Percentiles rank a stretch among this genome's conserved stretches.
Evolutionary conservation across 345 rosid species (phyloP).

Genomic region (Anacardium occidentale): DNA sequence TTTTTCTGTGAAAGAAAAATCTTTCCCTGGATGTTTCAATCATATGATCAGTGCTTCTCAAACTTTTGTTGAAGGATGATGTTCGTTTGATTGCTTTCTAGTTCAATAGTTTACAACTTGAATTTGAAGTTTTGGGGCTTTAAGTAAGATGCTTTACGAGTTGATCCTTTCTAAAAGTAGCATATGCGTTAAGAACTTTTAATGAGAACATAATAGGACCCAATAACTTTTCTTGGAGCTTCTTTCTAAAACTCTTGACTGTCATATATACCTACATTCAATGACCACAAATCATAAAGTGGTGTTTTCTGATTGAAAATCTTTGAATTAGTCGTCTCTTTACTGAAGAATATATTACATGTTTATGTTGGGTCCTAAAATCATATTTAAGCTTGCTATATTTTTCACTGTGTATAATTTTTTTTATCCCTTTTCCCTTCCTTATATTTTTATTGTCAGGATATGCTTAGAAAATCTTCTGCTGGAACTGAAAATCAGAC

Average conservation of each 20-base stretch:
- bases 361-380: background rate
- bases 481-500: constrained; percentile 36
- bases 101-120: background rate
- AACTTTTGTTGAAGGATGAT: background rate
- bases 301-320: background rate
- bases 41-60: background rate
- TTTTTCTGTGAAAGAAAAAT: background rate
- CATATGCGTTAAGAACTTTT: background rate
- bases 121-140: background rate
- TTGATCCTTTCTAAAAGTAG: background rate
- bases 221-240: background rate
- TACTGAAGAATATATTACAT: background rate
- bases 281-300: background rate
- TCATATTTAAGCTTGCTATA: background rate
- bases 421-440: constrained; percentile 9
- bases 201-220: background rate
- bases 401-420: background rate
- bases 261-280: background rate
- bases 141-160: background rate
- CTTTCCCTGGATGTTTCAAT: background rate
- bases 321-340: background rate
- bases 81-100: background rate
- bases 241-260: constrained; percentile 1
- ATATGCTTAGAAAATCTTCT: constrained; percentile 21
- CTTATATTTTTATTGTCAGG: constrained; percentile 29